Evolutionary conservation across 169 alveolate species (phyloP), one percentile per base, ranked within the genome.

Genomic region (Plasmodium cynomolgi): DNA sequence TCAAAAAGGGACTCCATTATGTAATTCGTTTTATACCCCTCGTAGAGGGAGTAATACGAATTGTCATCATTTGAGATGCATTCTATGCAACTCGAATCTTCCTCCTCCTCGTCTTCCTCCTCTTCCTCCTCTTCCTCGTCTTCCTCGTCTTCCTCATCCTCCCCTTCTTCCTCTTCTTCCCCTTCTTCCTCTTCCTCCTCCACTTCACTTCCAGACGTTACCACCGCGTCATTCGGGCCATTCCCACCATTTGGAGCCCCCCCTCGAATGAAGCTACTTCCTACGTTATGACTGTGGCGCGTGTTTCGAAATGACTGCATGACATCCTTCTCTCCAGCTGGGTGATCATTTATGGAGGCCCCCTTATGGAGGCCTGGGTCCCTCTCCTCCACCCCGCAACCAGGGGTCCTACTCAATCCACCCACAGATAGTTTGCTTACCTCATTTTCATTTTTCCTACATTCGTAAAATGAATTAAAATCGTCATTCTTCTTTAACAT

Each of bases 1-100:
- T 90, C 94, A 73, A 90, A 90, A 4, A 90, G 47, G n/a, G 94
- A 90, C 50, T 90, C 94, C 91, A 90, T 62, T 37, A 90, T 90
- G 82, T 90, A 90, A 62, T 90, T 90, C 9, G 94, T 90, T 90
- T 81, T 90, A 62, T 90, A 90, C 20, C 94, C 94, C 34, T 90
- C 94, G 50, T 80, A 44, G 20, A 90, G 20, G n/a, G 94, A 90
- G 83, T 80, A 80, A 41, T 90, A 80, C 13, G 73, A 34, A 29
- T 80, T 90, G 37, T 79, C 83, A 2, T 68, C 94, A 80, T 90
- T 56, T 26, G 84, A 90, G 3, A 62, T 34, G 29, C 50, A 80
- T 26, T 90, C 75, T 33, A 80, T 39, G 23, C 68, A 44, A 71
- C 90, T 90, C 15, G 90, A 80, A 62, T 39, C 73, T 34, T 88